A percentile compares a stretch with the other conserved stretches of the same genome.
Conservation (phyloP, 1,284 basidiomycete genomes). For the Cerrena zonata region DNA sequence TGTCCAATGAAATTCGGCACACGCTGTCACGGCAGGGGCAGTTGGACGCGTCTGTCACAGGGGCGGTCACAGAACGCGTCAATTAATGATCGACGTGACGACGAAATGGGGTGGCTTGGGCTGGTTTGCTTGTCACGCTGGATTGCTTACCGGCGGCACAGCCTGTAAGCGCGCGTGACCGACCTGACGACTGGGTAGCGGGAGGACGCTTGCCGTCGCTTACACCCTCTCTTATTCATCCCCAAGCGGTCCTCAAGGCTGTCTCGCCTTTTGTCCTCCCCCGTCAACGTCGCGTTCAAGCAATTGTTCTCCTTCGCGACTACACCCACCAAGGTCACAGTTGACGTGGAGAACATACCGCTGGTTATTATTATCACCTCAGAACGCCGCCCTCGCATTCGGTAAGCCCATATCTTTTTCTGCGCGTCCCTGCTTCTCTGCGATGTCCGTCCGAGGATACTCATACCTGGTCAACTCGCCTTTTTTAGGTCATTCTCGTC, state of each 20-base stretch:
- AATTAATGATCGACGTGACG: background rate
- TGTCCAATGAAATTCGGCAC: background rate
- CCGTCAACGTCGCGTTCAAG: background rate
- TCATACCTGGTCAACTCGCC: background rate
- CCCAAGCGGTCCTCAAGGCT: background rate
- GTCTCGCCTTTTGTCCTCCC: background rate
- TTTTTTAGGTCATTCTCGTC: background rate
- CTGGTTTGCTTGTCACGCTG: background rate
- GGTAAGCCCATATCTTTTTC: background rate
- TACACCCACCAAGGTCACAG: background rate
- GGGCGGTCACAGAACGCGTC: background rate
- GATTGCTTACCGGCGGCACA: too few species aligned
- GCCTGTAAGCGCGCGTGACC: too few species aligned
- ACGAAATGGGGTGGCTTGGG: background rate
- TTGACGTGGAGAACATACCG: background rate
- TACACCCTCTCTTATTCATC: background rate
- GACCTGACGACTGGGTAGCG: background rate
- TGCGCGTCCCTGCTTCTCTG: background rate
- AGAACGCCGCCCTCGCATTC: background rate
- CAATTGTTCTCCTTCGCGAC: background rate
- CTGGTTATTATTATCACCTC: background rate
- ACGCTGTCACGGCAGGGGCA: background rate
- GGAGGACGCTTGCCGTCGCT: background rate
- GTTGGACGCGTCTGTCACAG: background rate
- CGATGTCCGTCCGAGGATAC: background rate